Evolutionary conservation across 192 early-diverging fungal genomes (phyloP), one percentile per base, ranked within the genome.

Genomic region (Chytriomyces sp.): DNA sequence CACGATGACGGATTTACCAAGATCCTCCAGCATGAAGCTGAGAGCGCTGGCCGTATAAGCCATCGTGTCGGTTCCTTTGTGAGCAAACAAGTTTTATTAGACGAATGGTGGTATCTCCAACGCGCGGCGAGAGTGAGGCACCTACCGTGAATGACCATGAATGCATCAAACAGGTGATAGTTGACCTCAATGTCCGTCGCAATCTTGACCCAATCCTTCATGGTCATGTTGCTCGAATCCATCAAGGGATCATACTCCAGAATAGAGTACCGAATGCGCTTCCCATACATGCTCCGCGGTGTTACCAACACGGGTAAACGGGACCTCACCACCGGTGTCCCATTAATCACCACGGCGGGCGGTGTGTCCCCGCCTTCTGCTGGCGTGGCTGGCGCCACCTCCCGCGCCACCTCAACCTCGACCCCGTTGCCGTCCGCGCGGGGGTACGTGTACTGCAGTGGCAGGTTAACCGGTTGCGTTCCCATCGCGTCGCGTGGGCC

Each of bases 1-100:
- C 62, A 99, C 77, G 71, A 99, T 98, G 33, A 99, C 95, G 19
- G 96, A 92, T 76, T 99, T 99, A 82, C 97, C 98, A 36, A 99
- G 83, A 70, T 95, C 91, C 75, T 99, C 96, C 39, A 99, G 82
- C 90, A 99, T 92, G 77, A 99, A 99, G 67, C 91, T 93, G 55
- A 99, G 85, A 0, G 86, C 85, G 32, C 72, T 75, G 17, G 85
- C 80, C 14, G 82, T 81, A 71, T 85, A 84, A 0, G 81, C 78
- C 78, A 81, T 84, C 1, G 80, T 81, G 65, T 82, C 81, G 4
- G 78, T 80, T 8, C 75, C 63, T 64, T 19, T 26, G 3, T 25
- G 10, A 30, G 12, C 12, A n/a, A n/a, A n/a, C n/a, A 26, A 1
- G 2, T 25, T 3, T 56, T 28, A 2, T 4, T 49, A n/a, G 26